A percentile compares a stretch with the other conserved stretches of the same genome.
These are phyloP conservation scores for Vanderwaltozyma polyspora DNA, from an alignment of 805 yeast species.

Conservation along the genomic window DNA sequence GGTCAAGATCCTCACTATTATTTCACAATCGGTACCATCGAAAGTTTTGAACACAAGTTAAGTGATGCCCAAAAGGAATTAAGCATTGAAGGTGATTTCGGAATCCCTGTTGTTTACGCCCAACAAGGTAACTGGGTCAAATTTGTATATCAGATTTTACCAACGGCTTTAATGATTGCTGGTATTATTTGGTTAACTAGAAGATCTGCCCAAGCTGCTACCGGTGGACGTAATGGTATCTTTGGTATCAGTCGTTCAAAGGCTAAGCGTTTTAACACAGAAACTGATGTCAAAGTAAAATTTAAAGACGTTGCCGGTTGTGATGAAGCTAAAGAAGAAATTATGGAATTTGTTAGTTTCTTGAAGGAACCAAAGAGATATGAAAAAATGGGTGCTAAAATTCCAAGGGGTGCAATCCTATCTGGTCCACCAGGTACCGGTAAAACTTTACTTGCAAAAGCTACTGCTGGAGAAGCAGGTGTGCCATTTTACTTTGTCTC, in stretches of 20 bases:
- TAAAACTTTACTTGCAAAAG: conserved; percentile 83
- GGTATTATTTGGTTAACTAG: conserved; percentile 78
- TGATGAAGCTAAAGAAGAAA: conserved; percentile 88
- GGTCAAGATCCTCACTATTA: conserved; percentile 30
- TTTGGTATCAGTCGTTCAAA: conserved; percentile 70
- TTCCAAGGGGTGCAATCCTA: conserved; percentile 88
- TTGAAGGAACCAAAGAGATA: conserved; percentile 76
- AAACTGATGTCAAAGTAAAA: conserved; percentile 77
- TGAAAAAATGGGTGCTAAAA: conserved; percentile 83
- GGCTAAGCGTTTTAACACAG: conserved; percentile 85
- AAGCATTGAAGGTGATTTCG: conserved; percentile 46
- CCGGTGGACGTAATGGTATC: conserved; percentile 52
- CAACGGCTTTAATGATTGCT: conserved; percentile 82
- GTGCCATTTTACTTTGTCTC: conserved; percentile 87
- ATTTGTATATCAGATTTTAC: conserved; percentile 61
- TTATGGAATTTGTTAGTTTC: conserved; percentile 89
- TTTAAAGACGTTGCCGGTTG: conserved; percentile 92
- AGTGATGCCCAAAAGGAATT: conserved; percentile 65
- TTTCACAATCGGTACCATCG: conserved; percentile 84
- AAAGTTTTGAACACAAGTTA: conserved; percentile 71
- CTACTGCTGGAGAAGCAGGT: conserved; percentile 94
- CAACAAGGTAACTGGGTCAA: conserved; percentile 59
- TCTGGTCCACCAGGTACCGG: conserved; percentile 98
- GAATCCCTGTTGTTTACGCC: conserved; percentile 73
- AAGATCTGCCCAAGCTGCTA: conserved; percentile 38